Evolutionary conservation across 768 basidiomycete genomes (phyloP), one percentile per base, ranked within the genome.

Genomic region (Suillus decipiens): DNA sequence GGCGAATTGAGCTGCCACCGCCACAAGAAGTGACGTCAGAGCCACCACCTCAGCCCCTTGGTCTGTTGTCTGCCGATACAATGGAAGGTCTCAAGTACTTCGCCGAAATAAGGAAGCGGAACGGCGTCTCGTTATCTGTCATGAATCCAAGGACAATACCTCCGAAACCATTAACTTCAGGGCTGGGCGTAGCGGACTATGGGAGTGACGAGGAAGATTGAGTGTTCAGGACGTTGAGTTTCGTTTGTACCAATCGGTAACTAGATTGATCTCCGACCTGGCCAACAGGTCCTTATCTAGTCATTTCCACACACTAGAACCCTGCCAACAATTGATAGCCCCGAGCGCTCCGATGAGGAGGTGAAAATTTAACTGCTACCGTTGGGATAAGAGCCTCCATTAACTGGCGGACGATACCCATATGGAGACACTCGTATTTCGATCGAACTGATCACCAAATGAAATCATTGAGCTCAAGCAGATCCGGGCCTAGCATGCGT

Each of bases 61-160:
- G 94, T 0, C 74, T 99, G 45, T 79, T 99, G 41, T 93, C 81
- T 62, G 82, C 87, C 5, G 95, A 96, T 69, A 92, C 96, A 12
- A 73, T 99, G 31, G 93, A 96, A 69, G 91, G 95, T 54, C 77
- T 99, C 57, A 92, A 89, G 73, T 96, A 93, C 71, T 95, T 97
- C 72, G 89, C 95, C 9, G 90, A 95, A 75, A 88, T 99, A 67
- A 85, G 89, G 65, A 86, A 88, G 77, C 80, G 86, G 66, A 88
- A 87, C 66, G 88, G 83, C 33, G 68, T 62, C 8, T 70, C 66
- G 39, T 10, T 53, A 19, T 10, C 39, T 33, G 28, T 39, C 5
- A 8, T 24, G 37, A 56, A 57, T 39, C 70, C 72, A 4, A 69
- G 75, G 1, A 62, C 66, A 9, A 70, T 77, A 1, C 70, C 76